These are phyloP conservation scores for Sergeia podlipaevii DNA, from an alignment of 208 protist species.

Conservation along the genomic window DNA sequence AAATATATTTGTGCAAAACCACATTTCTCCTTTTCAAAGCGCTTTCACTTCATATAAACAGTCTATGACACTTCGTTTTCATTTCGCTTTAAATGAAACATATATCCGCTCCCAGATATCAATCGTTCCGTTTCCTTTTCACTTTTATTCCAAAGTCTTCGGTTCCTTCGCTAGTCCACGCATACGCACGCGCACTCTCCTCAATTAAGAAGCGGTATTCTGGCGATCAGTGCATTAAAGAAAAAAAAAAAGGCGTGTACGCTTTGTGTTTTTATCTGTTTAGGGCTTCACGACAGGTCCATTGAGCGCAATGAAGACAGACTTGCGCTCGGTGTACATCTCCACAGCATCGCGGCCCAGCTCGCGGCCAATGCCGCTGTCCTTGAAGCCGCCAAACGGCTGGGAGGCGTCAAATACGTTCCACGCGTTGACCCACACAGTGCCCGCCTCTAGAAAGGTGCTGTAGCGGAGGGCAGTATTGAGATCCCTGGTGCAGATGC, in stretches of 20 bases:
- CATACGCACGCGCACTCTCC: background rate
- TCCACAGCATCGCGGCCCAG: conserved; percentile 61
- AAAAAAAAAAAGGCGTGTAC: conserved; percentile 10
- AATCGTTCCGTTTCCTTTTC: too few relatives aligned
- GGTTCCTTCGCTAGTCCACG: too few relatives aligned
- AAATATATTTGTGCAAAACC: too few relatives aligned
- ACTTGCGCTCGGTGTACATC: conserved; percentile 75
- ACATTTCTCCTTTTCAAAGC: too few relatives aligned
- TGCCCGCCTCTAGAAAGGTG: conserved; percentile 67
- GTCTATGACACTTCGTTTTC: too few relatives aligned
- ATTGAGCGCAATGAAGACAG: conserved; percentile 50
- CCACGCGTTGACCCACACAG: conserved; percentile 89
- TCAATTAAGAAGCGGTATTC: too few relatives aligned
- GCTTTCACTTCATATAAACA: too few relatives aligned
- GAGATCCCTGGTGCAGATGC: conserved; percentile 69
- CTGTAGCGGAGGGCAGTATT: conserved; percentile 57
- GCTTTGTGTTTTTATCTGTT: background rate
- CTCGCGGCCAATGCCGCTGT: conserved; percentile 82
- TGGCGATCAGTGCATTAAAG: background rate
- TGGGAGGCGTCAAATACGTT: conserved; percentile 65
- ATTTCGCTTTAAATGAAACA: too few relatives aligned
- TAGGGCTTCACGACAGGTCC: conserved; percentile 61
- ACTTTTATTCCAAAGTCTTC: too few relatives aligned
- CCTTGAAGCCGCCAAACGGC: conserved; percentile 90
- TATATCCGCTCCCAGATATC: too few relatives aligned